Base-by-base conservation (phyloP, 371 early-diverging fungal species). In the Mortierella sp. region DNA sequence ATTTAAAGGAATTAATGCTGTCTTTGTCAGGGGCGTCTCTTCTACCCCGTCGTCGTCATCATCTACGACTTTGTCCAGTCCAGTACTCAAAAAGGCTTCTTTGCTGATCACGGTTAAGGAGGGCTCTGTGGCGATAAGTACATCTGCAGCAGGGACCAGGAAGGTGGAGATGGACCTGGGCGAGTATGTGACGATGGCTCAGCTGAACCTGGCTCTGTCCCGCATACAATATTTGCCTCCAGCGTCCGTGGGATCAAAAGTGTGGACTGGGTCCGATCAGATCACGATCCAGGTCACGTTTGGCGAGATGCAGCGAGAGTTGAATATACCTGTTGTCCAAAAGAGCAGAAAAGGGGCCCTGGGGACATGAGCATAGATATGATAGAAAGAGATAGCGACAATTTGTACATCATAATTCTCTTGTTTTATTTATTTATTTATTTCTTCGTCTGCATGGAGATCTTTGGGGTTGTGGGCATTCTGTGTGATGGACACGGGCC, bases 1-100 rank as follows among this genome's bases (percentile, higher is more conserved):
- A 42, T 84, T 87, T 70, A 84, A 81, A 60, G 89, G 89, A 2
- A 51, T 87, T 8, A 81, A 86, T 54, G 83, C 83, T 0, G 69
- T 88, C 8, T 88, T 83, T 66, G 72, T 87, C 5, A 82, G 85
- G 12, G 89, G 89, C 31, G 30, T 28, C 14, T 34, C 37, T 14
- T 34, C 37, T 4, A 4, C n/a, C n/a, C n/a, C n/a, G n/a, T n/a
- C n/a, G 8, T 52, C 42, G 3, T 24, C 28, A 6, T 27, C 56
- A 1, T 19, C 58, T 6, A 9, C 72, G 4, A 9, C 58, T 24
- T 41, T 62, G 12, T 27, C 26, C 21, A 39, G 46, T 19, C 2
- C 27, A 4, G 37, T 41, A 5, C 64, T 66, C 34, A 69, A 64
- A 21, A 64, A 57, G 39, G 78, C 70, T 1, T 41, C 58, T 2